These are phyloP conservation scores for Moelleriella libera DNA, from an alignment of 2,329 filamentous ascomycete genomes.

Conservation along the genomic window DNA sequence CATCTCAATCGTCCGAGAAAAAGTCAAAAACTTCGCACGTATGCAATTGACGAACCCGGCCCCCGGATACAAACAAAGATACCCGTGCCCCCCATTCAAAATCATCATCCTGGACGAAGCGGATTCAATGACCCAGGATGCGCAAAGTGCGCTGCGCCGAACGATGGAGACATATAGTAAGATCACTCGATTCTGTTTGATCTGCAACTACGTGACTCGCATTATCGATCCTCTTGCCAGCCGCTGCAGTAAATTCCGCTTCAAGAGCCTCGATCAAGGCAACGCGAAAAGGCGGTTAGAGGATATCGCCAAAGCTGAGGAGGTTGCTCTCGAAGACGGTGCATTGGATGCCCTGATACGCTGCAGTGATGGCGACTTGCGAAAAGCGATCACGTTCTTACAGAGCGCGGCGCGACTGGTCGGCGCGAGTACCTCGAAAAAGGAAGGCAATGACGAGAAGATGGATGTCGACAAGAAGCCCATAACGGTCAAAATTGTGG, in stretches of 20 bases:
- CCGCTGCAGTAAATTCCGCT: constrained; percentile 91
- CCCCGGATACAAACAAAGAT: constrained; percentile 51
- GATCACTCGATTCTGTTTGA: constrained; percentile 92
- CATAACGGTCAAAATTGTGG: constrained; percentile 67
- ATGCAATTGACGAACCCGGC: constrained; percentile 83
- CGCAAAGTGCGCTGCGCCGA: constrained; percentile 77
- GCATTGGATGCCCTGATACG: constrained; percentile 73
- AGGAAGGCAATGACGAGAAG: constrained; percentile 37
- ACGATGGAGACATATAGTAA: constrained; percentile 98
- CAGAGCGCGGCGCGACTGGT: constrained; percentile 88
- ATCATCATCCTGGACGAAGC: constrained; percentile 98
- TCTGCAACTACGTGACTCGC: constrained; percentile 96
- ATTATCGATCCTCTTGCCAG: constrained; percentile 95
- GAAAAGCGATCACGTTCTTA: constrained; percentile 91
- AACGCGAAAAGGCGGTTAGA: constrained; percentile 69
- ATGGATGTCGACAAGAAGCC: constrained; percentile 46
- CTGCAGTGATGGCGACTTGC: constrained; percentile 84
- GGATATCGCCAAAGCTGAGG: constrained; percentile 70
- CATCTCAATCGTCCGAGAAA: constrained; percentile 91
- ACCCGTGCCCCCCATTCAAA: constrained; percentile 95
- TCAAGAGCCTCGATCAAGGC: constrained; percentile 84
- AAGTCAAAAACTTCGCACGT: constrained; percentile 95
- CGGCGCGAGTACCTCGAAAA: constrained; percentile 43
- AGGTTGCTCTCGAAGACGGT: constrained; percentile 60
- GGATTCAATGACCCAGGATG: constrained; percentile 98